These are phyloP conservation scores for Proliferodiscus dingleyae DNA, from an alignment of 2,329 filamentous ascomycete genomes.

Conservation along the genomic window DNA sequence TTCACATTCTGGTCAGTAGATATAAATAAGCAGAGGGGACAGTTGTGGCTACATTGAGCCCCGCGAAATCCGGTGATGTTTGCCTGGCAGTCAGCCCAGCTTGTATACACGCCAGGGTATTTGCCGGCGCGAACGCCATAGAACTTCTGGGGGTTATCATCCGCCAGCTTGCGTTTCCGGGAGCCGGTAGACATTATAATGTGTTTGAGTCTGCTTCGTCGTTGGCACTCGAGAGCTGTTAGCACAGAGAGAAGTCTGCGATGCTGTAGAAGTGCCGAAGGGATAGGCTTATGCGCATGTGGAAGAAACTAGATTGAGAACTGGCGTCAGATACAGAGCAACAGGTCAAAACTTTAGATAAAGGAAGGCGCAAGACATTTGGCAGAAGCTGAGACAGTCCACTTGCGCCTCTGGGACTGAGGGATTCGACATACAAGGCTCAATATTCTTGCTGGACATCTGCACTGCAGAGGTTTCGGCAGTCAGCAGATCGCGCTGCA, in stretches of 20 bases:
- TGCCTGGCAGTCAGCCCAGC: constrained; percentile 55
- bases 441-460: constrained; percentile 4
- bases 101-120: constrained; percentile 56
- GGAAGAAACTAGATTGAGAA: neutral
- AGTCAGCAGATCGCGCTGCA: constrained; percentile 4
- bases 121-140: constrained; percentile 58
- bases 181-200: constrained; percentile 16
- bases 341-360: too few species aligned
- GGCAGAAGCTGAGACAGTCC: too few species aligned
- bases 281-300: neutral
- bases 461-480: neutral
- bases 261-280: neutral
- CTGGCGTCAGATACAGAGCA: neutral
- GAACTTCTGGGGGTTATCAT: constrained; percentile 41
- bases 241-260: neutral
- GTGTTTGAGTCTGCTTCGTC: neutral
- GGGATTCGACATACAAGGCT: constrained; percentile 3
- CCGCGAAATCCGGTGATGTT: constrained; percentile 58
- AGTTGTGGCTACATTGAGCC: constrained; percentile 60
- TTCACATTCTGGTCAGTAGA: constrained; percentile 33
- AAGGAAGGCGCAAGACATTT: too few species aligned
- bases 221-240: neutral
- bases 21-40: neutral
- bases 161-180: constrained; percentile 26
- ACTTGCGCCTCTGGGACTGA: too few species aligned